Percentiles rank a stretch among this genome's conserved stretches.
phyloP scores from a whole-genome alignment of 2,329 filamentous ascomycete species.

The Xylaria sp. region DNA sequence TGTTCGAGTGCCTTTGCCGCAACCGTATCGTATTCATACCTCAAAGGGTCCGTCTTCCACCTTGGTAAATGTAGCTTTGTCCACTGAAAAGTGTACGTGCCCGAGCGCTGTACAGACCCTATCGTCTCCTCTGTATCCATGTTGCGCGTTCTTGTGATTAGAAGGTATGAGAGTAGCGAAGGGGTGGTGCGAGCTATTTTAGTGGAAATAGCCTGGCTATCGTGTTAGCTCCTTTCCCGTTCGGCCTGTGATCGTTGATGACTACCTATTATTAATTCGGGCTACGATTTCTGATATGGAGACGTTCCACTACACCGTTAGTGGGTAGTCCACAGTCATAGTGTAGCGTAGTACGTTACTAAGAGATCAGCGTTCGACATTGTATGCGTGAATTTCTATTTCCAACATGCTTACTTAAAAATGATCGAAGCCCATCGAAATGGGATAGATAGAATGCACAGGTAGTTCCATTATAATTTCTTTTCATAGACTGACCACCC shows the following conservation, averaged over 20 bases:
- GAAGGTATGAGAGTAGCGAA: neutral
- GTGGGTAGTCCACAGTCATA: neutral
- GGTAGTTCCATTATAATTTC: too few relatives aligned
- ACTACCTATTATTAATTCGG: neutral
- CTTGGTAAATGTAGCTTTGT: constrained; percentile 25
- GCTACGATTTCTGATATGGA: neutral
- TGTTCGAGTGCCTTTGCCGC: constrained; percentile 8
- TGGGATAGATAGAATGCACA: too few relatives aligned
- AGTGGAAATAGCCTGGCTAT: neutral
- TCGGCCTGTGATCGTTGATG: too few relatives aligned
- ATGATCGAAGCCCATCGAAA: too few relatives aligned
- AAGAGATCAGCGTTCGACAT: too few relatives aligned
- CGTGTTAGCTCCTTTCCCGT: neutral
- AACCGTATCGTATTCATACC: constrained; percentile 19
- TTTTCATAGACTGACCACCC: too few relatives aligned
- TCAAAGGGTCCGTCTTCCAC: constrained; percentile 19
- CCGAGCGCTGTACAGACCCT: constrained; percentile 13
- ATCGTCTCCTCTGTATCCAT: constrained; percentile 10
- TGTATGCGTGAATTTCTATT: too few relatives aligned
- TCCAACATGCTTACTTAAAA: too few relatives aligned
- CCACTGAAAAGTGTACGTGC: constrained; percentile 14
- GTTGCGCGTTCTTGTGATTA: neutral
- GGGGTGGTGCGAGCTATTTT: neutral
- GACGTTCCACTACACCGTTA: neutral
- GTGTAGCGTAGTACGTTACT: too few relatives aligned